Evolutionary conservation across 2,329 filamentous ascomycete species (phyloP).

Genomic region (Phyllosticta citriasiana): DNA sequence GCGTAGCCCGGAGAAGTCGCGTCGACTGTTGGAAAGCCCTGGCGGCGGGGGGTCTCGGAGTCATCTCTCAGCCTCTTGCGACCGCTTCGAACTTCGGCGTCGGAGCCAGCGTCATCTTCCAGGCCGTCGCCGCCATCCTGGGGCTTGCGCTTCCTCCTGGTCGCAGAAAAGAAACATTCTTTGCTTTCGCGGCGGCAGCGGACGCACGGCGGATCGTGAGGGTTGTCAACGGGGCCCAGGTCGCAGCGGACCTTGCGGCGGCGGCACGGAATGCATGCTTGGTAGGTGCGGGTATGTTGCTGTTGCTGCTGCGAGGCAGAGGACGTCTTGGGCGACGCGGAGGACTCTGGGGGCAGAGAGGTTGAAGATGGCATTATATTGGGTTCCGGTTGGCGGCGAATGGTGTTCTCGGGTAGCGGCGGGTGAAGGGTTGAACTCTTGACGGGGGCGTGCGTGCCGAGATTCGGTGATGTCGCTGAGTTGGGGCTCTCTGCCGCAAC

Average conservation of each 20-base stretch:
- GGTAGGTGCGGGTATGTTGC: slow-evolving; percentile 29
- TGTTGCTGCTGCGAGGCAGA: not conserved
- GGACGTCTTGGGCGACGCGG: not conserved
- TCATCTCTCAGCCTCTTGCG: slow-evolving; percentile 53
- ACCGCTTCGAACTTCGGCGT: slow-evolving; percentile 64
- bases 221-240: slow-evolving; percentile 73
- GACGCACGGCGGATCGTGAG: slow-evolving; percentile 85
- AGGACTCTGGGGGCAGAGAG: slow-evolving; percentile 6
- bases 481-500: not conserved
- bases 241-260: slow-evolving; percentile 50
- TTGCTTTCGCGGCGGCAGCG: slow-evolving; percentile 92
- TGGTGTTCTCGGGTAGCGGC: slow-evolving; percentile 5
- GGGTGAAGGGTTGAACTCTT: slow-evolving; percentile 4
- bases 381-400: not conserved
- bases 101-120: slow-evolving; percentile 36
- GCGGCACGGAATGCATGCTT: slow-evolving; percentile 45
- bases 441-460: slow-evolving; percentile 6
- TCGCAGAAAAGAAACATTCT: slow-evolving; percentile 94
- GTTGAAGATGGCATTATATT: slow-evolving; percentile 6
- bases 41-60: slow-evolving; percentile 30
- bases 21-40: slow-evolving; percentile 1
- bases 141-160: slow-evolving; percentile 79
- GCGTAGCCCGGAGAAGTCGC: not conserved
- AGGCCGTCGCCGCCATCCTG: slow-evolving; percentile 36
- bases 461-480: not conserved